Percentiles rank a stretch among this genome's conserved stretches.
phyloP scores from a whole-genome alignment of 768 basidiomycete species.

The Rhodotorula diobovata region DNA sequence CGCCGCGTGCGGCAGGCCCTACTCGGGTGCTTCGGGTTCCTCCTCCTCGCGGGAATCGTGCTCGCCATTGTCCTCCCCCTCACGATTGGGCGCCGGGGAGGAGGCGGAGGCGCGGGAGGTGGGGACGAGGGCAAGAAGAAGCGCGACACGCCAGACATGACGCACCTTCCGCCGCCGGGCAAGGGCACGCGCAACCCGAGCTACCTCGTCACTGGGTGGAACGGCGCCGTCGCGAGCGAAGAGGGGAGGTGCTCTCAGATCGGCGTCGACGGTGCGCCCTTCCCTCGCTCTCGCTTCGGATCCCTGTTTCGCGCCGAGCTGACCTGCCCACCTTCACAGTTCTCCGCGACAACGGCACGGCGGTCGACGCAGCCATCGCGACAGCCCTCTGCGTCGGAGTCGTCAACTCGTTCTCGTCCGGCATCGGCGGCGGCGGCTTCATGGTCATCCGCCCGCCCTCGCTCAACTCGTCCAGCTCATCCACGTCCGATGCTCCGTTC shows the following conservation, averaged over 20 bases:
- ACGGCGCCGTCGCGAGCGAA: slow-evolving; percentile 86
- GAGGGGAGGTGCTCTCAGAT: slow-evolving; percentile 79
- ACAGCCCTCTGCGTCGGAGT: slow-evolving; percentile 65
- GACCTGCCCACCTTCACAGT: slow-evolving; percentile 7
- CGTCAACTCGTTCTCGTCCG: slow-evolving; percentile 80
- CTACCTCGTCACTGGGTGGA: slow-evolving; percentile 59
- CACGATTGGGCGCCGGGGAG: slow-evolving; percentile 20
- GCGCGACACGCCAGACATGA: slow-evolving; percentile 25
- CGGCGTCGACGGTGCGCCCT: slow-evolving; percentile 57
- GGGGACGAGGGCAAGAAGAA: neutral
- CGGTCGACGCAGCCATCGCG: slow-evolving; percentile 79
- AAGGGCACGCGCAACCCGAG: slow-evolving; percentile 54
- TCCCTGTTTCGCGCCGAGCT: neutral
- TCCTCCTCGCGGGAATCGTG: slow-evolving; percentile 21
- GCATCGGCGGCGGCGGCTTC: slow-evolving; percentile 59
- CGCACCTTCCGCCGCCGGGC: slow-evolving; percentile 38
- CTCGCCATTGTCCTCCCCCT: slow-evolving; percentile 30
- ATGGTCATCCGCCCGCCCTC: slow-evolving; percentile 72
- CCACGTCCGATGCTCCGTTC: slow-evolving; percentile 5
- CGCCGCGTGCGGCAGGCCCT: neutral
- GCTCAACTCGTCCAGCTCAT: neutral
- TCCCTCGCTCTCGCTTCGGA: neutral
- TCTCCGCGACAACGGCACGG: slow-evolving; percentile 68
- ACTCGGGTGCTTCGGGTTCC: neutral
- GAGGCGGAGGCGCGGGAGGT: neutral